Conservation (phyloP, 495 filamentous ascomycete genomes). For the Trichoderma erinaceum region DNA sequence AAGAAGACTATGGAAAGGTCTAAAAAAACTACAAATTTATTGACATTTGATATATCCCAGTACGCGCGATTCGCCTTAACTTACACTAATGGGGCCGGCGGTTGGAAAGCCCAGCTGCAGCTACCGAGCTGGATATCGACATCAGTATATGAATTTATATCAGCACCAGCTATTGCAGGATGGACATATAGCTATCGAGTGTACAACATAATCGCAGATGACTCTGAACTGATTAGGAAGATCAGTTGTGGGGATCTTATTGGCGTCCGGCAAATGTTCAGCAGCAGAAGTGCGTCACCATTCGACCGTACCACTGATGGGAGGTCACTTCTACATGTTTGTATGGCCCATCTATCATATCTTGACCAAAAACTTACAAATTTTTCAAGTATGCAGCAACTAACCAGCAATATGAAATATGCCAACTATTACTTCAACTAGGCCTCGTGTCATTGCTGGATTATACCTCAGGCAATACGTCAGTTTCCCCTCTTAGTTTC, state of each 20-base stretch:
- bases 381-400: not conserved
- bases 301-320: not conserved
- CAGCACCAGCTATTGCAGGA: not conserved
- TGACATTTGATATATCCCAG: not conserved
- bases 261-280: not conserved
- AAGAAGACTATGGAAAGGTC: not conserved
- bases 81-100: not conserved
- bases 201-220: not conserved
- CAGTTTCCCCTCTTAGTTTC: not conserved
- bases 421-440: not conserved
- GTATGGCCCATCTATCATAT: not conserved
- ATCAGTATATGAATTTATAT: not conserved
- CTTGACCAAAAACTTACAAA: not conserved
- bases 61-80: not conserved
- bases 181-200: constrained; percentile 8
- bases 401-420: not conserved
- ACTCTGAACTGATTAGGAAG: not conserved
- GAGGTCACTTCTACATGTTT: not conserved
- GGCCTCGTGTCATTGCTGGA: not conserved
- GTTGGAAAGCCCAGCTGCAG: not conserved
- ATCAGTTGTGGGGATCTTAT: not conserved
- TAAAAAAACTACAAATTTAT: not conserved
- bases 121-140: not conserved
- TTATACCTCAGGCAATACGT: not conserved
- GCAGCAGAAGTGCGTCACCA: not conserved